phyloP scores from a whole-genome alignment of 192 early-diverging fungal species.

The Hyaloraphidium curvatum region DNA sequence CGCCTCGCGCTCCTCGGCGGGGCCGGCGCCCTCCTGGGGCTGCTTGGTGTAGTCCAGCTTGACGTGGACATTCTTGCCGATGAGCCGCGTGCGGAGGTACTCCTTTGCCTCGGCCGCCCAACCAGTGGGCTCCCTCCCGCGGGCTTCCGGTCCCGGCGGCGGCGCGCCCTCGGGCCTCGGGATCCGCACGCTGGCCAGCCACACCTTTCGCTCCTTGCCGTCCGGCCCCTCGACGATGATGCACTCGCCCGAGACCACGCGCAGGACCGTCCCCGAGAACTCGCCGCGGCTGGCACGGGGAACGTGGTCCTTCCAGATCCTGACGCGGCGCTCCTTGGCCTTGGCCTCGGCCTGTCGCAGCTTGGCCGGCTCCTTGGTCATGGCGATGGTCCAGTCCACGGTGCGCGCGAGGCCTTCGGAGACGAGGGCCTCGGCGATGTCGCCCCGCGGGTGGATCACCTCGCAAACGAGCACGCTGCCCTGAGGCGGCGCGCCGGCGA shows the following conservation, averaged over 20 bases:
- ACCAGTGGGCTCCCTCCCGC: background rate
- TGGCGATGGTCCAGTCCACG: constrained; percentile 64
- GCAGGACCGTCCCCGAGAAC: constrained; percentile 29
- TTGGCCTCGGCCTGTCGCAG: constrained; percentile 59
- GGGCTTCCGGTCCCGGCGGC: background rate
- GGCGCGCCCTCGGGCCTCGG: too few species aligned
- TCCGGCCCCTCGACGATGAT: constrained; percentile 21
- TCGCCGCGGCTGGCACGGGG: constrained; percentile 24
- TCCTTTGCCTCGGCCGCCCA: constrained; percentile 52
- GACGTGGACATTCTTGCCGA: constrained; percentile 66
- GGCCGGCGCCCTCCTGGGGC: constrained; percentile 50
- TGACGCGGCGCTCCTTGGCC: constrained; percentile 55
- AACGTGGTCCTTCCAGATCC: constrained; percentile 72
- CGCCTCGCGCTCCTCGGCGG: constrained; percentile 74
- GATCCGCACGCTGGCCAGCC: constrained; percentile 35
- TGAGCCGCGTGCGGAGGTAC: constrained; percentile 62
- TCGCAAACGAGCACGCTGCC: constrained; percentile 54
- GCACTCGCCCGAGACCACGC: constrained; percentile 34
- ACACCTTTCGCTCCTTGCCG: constrained; percentile 30
- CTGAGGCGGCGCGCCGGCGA: constrained; percentile 54
- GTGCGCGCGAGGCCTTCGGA: constrained; percentile 62
- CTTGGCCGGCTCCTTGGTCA: constrained; percentile 47
- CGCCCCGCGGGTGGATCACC: constrained; percentile 59
- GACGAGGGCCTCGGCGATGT: constrained; percentile 78
- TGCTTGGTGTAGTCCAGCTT: constrained; percentile 72